Evolutionary conservation across 2,329 filamentous ascomycete genomes (phyloP), one percentile per base, ranked within the genome.

Genomic region (Arthroderma uncinatum): DNA sequence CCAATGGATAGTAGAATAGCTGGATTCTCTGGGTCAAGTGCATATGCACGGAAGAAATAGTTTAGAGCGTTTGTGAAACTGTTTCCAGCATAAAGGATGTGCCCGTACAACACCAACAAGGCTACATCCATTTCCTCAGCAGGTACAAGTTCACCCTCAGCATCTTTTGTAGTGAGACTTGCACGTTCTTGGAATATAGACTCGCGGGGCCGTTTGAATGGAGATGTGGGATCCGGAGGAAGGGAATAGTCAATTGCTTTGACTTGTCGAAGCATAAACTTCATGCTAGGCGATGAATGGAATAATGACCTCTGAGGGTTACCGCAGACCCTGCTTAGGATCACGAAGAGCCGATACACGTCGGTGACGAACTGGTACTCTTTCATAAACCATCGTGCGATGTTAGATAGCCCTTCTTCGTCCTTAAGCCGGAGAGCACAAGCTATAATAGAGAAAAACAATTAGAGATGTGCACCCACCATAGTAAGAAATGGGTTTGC

Each of bases 231-330:
- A 12, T 79, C 76, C 2, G 76, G 74, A 1, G 72, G 76, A 47
- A 85, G 75, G 2, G 87, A 76, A 61, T 81, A 85, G 70, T 98
- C 93, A 75, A 95, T 87, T 2, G 84, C 83, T 70, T 95, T 94
- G 72, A 98, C 88, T 71, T 95, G 89, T 3, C 93, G 84, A 58
- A 96, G 78, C 65, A 97, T 84, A 67, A 88, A 95, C 69, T 97
- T 97, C 70, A 95, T 90, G 19, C 86, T 85, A 0, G 89, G 85
- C 0, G 88, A 87, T 2, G 86, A 85, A 54, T 85, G 85, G 70
- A 92, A 95, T 77, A 86, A 63, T 1, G 72, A 72, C 57, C 68
- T 69, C 25, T 66, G 68, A 19, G 85, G 82, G 12, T 87, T 84
- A 55, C 88, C 83, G 65, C 83, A 88, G 6, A 95, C 76, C 16